Percentiles rank a stretch among this genome's conserved stretches.
Evolutionary conservation across 805 yeast genomes (phyloP).

Genomic region (Metschnikowia amazonensis): DNA sequence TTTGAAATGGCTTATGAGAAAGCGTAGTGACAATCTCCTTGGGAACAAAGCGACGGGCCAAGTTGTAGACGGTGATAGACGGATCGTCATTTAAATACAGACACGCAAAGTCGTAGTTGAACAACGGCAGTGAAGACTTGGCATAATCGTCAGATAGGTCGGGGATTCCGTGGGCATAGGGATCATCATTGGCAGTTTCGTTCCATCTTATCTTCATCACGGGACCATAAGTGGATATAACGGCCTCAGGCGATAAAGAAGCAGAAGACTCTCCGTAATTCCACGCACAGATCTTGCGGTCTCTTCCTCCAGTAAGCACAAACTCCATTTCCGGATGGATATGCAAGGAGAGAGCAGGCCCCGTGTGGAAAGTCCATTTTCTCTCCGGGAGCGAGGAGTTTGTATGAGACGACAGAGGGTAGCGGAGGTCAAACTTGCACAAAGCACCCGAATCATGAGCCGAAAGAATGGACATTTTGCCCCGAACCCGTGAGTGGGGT

Average conservation of each 20-base stretch:
- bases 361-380: conserved; percentile 82
- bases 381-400: conserved; percentile 51
- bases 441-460: conserved; percentile 87
- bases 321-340: conserved; percentile 85
- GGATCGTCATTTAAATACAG: conserved; percentile 73
- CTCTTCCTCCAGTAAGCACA: conserved; percentile 90
- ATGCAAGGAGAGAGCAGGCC: conserved; percentile 83
- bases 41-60: conserved; percentile 72
- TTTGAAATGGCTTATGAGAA: conserved; percentile 39
- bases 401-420: conserved; percentile 23
- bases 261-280: conserved; percentile 35
- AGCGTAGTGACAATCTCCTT: conserved; percentile 56
- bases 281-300: conserved; percentile 78
- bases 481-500: conserved; percentile 45
- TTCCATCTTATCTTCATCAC: conserved; percentile 74
- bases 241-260: conserved; percentile 56
- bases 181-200: conserved; percentile 24
- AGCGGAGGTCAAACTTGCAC: conserved; percentile 81
- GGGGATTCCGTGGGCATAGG: conserved; percentile 23
- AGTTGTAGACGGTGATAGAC: conserved; percentile 63
- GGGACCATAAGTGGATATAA: conserved; percentile 71
- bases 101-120: conserved; percentile 66
- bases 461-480: conserved; percentile 51
- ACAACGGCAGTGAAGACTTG: conserved; percentile 26
- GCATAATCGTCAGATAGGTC: conserved; percentile 21